phyloP scores from a whole-genome alignment of 2,329 filamentous ascomycete genomes.

The Fusarium equiseti region DNA sequence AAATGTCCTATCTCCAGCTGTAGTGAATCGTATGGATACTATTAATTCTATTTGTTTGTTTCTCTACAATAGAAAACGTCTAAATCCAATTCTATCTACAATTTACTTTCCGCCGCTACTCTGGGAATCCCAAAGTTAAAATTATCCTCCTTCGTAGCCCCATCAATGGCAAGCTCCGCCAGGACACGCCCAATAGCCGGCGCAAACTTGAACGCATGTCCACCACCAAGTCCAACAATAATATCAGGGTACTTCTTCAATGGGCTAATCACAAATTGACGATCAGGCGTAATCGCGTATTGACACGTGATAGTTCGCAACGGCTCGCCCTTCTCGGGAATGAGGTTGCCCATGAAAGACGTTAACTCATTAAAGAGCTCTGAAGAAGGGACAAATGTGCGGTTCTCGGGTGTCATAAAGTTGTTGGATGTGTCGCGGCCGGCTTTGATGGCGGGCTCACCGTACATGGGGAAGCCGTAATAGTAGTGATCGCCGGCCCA shows the following conservation, averaged over 20 bases:
- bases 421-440: conserved; percentile 32
- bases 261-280: conserved; percentile 42
- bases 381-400: conserved; percentile 24
- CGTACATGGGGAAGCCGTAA: conserved; percentile 34
- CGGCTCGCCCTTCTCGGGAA: conserved; percentile 17
- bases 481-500: conserved; percentile 23
- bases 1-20: neutral
- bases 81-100: neutral
- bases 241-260: conserved; percentile 32
- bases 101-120: neutral
- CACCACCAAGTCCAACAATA: conserved; percentile 39
- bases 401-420: conserved; percentile 30
- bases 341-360: conserved; percentile 19
- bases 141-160: conserved; percentile 25
- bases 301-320: conserved; percentile 46
- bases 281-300: conserved; percentile 44
- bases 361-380: conserved; percentile 15
- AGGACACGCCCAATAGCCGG: conserved; percentile 45
- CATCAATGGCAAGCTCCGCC: conserved; percentile 45
- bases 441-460: conserved; percentile 37
- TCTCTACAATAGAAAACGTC: too few relatives aligned
- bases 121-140: conserved; percentile 22
- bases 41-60: neutral
- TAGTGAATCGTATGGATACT: too few relatives aligned
- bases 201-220: conserved; percentile 45